phyloP scores from a whole-genome alignment of 2,329 filamentous ascomycete genomes.

The Endothia cerciana region DNA sequence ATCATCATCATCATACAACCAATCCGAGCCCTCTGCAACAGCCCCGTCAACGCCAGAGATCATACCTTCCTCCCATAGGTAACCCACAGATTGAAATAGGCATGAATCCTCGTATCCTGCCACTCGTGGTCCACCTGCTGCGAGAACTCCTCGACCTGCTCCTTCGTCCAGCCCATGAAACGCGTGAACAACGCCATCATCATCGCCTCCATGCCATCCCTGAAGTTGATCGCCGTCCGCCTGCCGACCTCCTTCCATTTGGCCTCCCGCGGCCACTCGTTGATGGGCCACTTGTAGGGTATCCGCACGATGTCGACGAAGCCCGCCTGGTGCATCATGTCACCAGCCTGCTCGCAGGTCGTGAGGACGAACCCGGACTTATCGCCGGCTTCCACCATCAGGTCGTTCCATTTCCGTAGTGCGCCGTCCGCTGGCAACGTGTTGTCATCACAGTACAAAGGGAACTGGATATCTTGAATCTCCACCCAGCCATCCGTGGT shows the following conservation, averaged over 20 bases:
- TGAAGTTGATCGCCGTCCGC: conserved; percentile 27
- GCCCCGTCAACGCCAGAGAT: not conserved
- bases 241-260: conserved; percentile 31
- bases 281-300: conserved; percentile 32
- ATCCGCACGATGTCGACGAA: conserved; percentile 29
- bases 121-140: conserved; percentile 35
- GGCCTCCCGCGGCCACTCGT: conserved; percentile 33
- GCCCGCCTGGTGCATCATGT: conserved; percentile 32
- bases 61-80: conserved; percentile 36
- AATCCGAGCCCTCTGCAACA: not conserved
- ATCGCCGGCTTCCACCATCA: conserved; percentile 38
- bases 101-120: conserved; percentile 35
- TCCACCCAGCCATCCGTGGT: conserved; percentile 34
- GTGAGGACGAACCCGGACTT: conserved; percentile 36
- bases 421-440: conserved; percentile 34
- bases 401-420: conserved; percentile 36
- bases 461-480: conserved; percentile 39
- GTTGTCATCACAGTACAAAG: conserved; percentile 37
- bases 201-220: conserved; percentile 30
- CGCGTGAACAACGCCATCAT: conserved; percentile 34
- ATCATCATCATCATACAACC: not conserved
- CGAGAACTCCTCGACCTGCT: conserved; percentile 33
- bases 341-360: conserved; percentile 36
- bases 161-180: conserved; percentile 32
- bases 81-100: conserved; percentile 37